Conservation (phyloP, 352 stramenopile species). For the Phytophthora idaei region DNA sequence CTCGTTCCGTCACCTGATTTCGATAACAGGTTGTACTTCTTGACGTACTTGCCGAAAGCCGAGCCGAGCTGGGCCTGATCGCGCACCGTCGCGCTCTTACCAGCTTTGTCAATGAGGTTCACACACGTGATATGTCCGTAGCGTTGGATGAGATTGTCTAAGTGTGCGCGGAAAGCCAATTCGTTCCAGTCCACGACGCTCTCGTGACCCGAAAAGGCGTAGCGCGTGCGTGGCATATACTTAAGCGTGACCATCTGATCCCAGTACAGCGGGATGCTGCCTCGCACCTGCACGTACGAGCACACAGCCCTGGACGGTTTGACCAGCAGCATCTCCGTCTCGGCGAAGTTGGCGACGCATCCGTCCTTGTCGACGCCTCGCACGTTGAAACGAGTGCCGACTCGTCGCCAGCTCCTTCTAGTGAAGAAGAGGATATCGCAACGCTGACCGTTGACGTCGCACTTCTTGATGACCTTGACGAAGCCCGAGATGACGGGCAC, state of each 20-base stretch:
- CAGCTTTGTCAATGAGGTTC: slow-evolving; percentile 95
- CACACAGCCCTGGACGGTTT: slow-evolving; percentile 42
- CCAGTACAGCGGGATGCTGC: slow-evolving; percentile 96
- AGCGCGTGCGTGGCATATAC: slow-evolving; percentile 92
- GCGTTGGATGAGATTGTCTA: slow-evolving; percentile 68
- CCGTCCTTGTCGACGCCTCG: slow-evolving; percentile 90
- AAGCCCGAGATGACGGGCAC: slow-evolving; percentile 82
- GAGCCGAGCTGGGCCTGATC: slow-evolving; percentile 93
- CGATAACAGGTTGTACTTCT: slow-evolving; percentile 84
- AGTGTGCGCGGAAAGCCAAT: slow-evolving; percentile 58
- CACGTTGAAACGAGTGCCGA: slow-evolving; percentile 92
- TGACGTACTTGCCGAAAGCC: slow-evolving; percentile 90
- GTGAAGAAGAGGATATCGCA: slow-evolving; percentile 85
- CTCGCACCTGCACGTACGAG: slow-evolving; percentile 89
- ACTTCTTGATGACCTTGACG: slow-evolving; percentile 59
- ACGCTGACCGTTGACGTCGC: slow-evolving; percentile 52
- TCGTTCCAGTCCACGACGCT: slow-evolving; percentile 61
- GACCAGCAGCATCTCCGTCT: slow-evolving; percentile 93
- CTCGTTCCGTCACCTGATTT: slow-evolving; percentile 53
- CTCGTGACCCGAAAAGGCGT: slow-evolving; percentile 51
- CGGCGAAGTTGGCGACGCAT: slow-evolving; percentile 94
- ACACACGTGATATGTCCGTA: slow-evolving; percentile 89
- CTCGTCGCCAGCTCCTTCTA: slow-evolving; percentile 72
- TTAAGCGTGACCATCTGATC: slow-evolving; percentile 86
- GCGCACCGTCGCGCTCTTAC: slow-evolving; percentile 68